These are phyloP conservation scores for Glebionis coronaria DNA, from an alignment of 129 eudicot species.

Conservation along the genomic window DNA sequence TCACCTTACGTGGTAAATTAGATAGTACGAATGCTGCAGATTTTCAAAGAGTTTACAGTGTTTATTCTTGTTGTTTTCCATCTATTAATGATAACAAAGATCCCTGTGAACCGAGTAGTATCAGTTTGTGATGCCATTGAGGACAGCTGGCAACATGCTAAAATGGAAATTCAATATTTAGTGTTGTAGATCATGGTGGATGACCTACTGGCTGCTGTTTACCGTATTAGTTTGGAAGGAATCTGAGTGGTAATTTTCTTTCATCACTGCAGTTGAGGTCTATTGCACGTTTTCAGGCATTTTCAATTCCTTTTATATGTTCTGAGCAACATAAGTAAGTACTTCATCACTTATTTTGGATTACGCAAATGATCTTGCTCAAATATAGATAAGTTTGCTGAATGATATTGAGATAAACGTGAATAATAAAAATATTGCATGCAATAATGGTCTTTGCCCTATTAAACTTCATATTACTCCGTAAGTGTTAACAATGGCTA, in stretches of 20 bases:
- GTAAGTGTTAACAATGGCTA: not conserved
- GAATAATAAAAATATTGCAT: too few relatives aligned
- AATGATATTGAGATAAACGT: too few relatives aligned
- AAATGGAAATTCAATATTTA: not conserved
- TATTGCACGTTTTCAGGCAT: too few relatives aligned
- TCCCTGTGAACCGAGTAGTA: constrained; percentile 18
- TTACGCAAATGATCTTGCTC: too few relatives aligned
- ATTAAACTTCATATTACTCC: too few relatives aligned
- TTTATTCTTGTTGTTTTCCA: constrained; percentile 28
- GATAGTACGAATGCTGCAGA: too few relatives aligned
- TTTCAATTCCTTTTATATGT: too few relatives aligned
- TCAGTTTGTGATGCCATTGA: not conserved
- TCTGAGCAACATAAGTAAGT: too few relatives aligned
- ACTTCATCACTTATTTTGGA: too few relatives aligned
- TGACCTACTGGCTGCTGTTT: not conserved
- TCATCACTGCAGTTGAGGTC: not conserved
- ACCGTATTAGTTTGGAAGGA: not conserved
- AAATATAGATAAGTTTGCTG: too few relatives aligned
- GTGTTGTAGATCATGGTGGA: not conserved
- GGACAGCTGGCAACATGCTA: not conserved
- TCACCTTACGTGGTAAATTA: not conserved
- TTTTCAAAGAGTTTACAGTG: too few relatives aligned
- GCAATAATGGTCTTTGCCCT: too few relatives aligned
- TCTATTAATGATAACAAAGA: constrained; percentile 8
- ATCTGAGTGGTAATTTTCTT: not conserved